Conservation (phyloP, 2,329 filamentous ascomycete genomes). For the Mycocentrospora acerina region DNA sequence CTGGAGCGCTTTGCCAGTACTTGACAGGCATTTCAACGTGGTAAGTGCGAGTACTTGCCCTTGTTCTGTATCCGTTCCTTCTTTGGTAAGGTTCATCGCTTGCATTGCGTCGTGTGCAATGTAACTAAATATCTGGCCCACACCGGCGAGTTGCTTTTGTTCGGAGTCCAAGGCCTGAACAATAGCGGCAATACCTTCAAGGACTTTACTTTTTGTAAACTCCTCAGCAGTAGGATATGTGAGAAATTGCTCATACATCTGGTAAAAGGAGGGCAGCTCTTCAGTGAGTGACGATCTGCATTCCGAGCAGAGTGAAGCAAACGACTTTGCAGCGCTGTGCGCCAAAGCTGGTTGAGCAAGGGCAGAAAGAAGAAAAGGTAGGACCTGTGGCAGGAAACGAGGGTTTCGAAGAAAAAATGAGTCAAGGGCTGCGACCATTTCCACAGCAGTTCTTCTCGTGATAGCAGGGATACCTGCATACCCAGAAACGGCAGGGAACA, state of each 20-base stretch:
- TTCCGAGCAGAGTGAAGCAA: conserved; percentile 72
- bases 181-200: conserved; percentile 73
- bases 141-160: conserved; percentile 54
- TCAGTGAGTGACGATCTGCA: conserved; percentile 69
- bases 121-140: conserved; percentile 61
- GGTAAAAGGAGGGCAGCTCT: conserved; percentile 68
- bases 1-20: conserved; percentile 72
- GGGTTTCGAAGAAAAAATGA: conserved; percentile 74
- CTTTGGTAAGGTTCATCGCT: conserved; percentile 35
- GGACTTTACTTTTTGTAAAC: conserved; percentile 70
- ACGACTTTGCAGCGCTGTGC: conserved; percentile 71
- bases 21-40: conserved; percentile 67
- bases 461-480: conserved; percentile 58
- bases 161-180: conserved; percentile 69
- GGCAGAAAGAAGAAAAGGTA: conserved; percentile 74
- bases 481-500: conserved; percentile 53
- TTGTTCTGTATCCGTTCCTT: conserved; percentile 40
- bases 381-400: conserved; percentile 65
- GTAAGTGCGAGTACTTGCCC: conserved; percentile 49
- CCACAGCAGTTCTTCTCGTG: conserved; percentile 67
- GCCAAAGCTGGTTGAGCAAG: conserved; percentile 64
- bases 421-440: conserved; percentile 70
- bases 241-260: conserved; percentile 69
- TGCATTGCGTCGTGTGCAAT: conserved; percentile 62
- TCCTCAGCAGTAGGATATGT: conserved; percentile 62